A percentile compares a stretch with the other conserved stretches of the same genome.
phyloP scores from a whole-genome alignment of 1,284 basidiomycete genomes.

The Erythrobasidium hasegawianum region DNA sequence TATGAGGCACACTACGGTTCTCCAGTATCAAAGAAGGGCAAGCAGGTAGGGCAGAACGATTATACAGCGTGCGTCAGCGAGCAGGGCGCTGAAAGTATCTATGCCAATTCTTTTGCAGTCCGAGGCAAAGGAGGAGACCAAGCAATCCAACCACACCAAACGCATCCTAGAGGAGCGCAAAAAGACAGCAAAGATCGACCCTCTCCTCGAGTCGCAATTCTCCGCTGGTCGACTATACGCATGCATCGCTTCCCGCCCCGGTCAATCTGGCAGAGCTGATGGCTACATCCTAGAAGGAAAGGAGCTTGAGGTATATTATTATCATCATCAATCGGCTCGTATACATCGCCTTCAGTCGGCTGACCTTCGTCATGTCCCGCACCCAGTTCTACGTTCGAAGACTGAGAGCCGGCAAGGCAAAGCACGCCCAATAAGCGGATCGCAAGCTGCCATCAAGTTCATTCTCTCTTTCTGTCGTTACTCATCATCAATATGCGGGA shows the following conservation, averaged over 20 bases:
- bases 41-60: constrained; percentile 50
- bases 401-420: constrained; percentile 83
- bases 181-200: constrained; percentile 88
- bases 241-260: constrained; percentile 81
- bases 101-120: constrained; percentile 44
- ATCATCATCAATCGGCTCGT: too few species aligned
- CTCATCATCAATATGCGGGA: too few species aligned
- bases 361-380: constrained; percentile 40
- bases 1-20: constrained; percentile 94
- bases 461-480: too few species aligned
- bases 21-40: constrained; percentile 81
- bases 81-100: neutral
- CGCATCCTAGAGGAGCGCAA: constrained; percentile 80
- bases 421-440: constrained; percentile 59
- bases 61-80: neutral
- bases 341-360: too few species aligned
- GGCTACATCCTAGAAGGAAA: constrained; percentile 95
- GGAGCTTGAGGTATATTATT: constrained; percentile 78
- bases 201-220: constrained; percentile 78
- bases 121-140: constrained; percentile 59
- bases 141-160: constrained; percentile 82
- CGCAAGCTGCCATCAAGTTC: too few species aligned
- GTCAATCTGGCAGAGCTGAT: constrained; percentile 88
- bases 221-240: constrained; percentile 85
- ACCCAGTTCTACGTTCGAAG: constrained; percentile 82